Evolutionary conservation across 169 alveolate genomes (phyloP), one percentile per base, ranked within the genome.

Genomic region (Plasmodium cynomolgi): DNA sequence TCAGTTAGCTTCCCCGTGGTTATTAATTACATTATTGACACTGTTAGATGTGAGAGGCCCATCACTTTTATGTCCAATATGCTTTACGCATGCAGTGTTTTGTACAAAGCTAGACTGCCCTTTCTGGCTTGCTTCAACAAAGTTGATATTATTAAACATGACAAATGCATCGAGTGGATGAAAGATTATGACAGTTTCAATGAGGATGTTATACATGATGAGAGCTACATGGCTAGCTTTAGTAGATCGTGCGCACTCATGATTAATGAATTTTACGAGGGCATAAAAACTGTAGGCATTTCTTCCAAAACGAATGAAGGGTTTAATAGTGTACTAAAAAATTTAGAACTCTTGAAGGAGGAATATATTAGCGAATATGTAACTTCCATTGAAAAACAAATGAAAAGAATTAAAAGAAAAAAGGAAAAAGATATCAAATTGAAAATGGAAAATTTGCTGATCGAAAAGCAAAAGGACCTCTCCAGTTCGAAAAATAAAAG

Each of bases 11-110:
- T 98, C 71, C 99, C 99, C 6, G 98, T 99, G 9, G 96, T 97
- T 41, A 97, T 98, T 72, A 92, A 97, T 56, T 99, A 99, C 95
- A 97, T 98, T 74, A 96, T 98, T 68, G 99, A 99, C 93, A 98
- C 99, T 1, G 99, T 98, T 41, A 95, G 99, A 90, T 98, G 99
- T 91, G 97, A 97, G 88, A 96, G 98, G 74, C 99, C 99, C 3
- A 98, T 98, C 83, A 99, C 99, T 26, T 98, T 99, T 96, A 98
- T 99, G 99, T 97, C 99, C 81, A 99, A 99, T 95, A 99, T 99
- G 99, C 98, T 99, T 50, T 99, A 99, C 96, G 99, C 99, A 23
- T 97, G 98, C 97, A 96, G 99, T 92, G 98, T 99, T 34, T 96
- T 98, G 97, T 99, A 99, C 97, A 98, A 98, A 95, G 95, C 98